Conservation (phyloP, 2,329 filamentous ascomycete species). For the Pseudogymnoascus sp. region DNA sequence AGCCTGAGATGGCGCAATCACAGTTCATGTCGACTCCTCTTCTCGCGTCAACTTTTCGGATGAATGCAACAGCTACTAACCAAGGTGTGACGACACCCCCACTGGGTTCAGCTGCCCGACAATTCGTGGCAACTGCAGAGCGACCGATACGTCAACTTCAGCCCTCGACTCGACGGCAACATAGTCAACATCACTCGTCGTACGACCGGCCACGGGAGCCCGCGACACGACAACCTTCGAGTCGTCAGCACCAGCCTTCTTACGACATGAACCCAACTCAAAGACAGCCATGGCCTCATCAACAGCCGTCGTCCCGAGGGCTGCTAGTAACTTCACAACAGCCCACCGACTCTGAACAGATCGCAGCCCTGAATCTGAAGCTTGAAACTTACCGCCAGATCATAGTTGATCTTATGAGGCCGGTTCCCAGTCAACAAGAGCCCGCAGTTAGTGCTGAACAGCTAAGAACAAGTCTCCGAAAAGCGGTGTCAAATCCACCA, state of each 20-base stretch:
- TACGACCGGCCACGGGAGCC: background rate
- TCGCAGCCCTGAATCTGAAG: background rate
- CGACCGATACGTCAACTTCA: background rate
- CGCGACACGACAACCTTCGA: background rate
- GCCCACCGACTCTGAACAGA: background rate
- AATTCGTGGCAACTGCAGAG: background rate
- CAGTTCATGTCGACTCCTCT: background rate
- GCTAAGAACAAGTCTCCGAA: background rate
- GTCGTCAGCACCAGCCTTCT: background rate
- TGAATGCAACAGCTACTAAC: constrained; percentile 4
- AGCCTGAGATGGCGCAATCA: background rate
- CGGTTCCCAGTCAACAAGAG: background rate
- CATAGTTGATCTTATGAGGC: background rate
- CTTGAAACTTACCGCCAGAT: constrained; percentile 2
- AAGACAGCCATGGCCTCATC: background rate
- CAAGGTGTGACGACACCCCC: background rate
- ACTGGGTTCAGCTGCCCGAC: background rate
- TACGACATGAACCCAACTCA: background rate
- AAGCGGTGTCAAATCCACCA: background rate
- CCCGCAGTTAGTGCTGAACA: background rate
- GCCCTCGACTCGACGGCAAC: background rate
- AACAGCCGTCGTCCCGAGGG: background rate
- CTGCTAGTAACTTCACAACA: background rate
- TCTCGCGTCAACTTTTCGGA: background rate
- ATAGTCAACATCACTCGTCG: background rate